These are phyloP conservation scores for Russula dissimulans DNA, from an alignment of 768 basidiomycete genomes.

Conservation along the genomic window DNA sequence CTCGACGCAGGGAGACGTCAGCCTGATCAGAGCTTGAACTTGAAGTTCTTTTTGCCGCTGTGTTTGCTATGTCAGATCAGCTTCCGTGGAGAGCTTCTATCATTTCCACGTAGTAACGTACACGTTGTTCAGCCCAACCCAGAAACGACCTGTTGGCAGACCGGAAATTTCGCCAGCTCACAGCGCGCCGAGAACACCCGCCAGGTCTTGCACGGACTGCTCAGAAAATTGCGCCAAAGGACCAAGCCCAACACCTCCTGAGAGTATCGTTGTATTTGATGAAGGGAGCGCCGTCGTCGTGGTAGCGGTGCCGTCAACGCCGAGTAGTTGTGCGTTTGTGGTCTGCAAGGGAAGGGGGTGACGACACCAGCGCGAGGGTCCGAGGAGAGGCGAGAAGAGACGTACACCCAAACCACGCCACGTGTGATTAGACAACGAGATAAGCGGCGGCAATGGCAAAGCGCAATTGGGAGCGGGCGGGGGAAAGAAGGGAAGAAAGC, in stretches of 20 bases:
- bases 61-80: not conserved
- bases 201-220: constrained; percentile 2
- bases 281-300: not conserved
- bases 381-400: no score
- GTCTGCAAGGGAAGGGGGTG: not conserved
- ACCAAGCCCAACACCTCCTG: not conserved
- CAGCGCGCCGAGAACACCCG: not conserved
- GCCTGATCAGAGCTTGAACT: not conserved
- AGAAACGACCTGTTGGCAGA: no score
- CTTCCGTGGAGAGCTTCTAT: not conserved
- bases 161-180: not conserved
- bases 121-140: not conserved
- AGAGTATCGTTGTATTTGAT: not conserved
- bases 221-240: not conserved
- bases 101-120: not conserved
- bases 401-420: not conserved
- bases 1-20: no score
- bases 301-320: not conserved
- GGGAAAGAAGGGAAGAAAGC: no score
- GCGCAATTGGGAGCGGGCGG: no score
- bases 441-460: no score
- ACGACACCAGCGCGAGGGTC: no score
- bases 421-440: no score
- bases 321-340: not conserved
- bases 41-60: not conserved